Evolutionary conservation across 2,329 filamentous ascomycete species (phyloP), one percentile per base, ranked within the genome.

Genomic region (Fusarium sterilihyphosum): DNA sequence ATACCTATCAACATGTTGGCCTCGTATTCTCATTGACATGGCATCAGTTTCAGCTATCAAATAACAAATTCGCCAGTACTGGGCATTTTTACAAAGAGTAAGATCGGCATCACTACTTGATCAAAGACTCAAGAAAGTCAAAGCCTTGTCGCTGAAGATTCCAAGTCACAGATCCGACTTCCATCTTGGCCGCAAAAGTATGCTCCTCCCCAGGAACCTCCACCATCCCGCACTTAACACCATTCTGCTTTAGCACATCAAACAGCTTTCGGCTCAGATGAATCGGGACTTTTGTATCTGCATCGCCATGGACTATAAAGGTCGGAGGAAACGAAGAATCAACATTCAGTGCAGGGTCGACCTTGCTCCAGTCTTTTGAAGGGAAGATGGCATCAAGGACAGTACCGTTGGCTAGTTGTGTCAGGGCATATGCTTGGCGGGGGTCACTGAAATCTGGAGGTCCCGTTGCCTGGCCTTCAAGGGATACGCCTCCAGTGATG

Each of bases 161-260:
- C 56, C 56, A 60, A 20, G 58, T 60, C 1, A 14, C 20, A 8
- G 44, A 52, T 2, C 26, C 58, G 0, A 52, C 58, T 29, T 41
- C 26, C 58, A 60, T 60, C 35, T 31, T 52, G 3, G 58, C 58
- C 7, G 58, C 58, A n/a, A 60, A 60, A 9, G 44, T 60, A 31
- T 60, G 58, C 20, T 60, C 58, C 24, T 60, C 58, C 1, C 31
- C 31, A 14, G 58, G 58, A 29, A 60, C 17, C 9, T 52, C 58
- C 7, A 52, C 33, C 43, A 60, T 38, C 4, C 13, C 12, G 20
- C 43, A 40, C 7, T 24, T 4, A 13, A 60, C 33, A 14, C 20
- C 26, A 12, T 52, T 50, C 17, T 52, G 24, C 8, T 40, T 24
- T 4, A 60, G 1, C 3, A 33, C 35, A 5, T 20, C 26, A 2